Base-by-base conservation (phyloP, 2,329 filamentous ascomycete species). In the Nemania diffusa region DNA sequence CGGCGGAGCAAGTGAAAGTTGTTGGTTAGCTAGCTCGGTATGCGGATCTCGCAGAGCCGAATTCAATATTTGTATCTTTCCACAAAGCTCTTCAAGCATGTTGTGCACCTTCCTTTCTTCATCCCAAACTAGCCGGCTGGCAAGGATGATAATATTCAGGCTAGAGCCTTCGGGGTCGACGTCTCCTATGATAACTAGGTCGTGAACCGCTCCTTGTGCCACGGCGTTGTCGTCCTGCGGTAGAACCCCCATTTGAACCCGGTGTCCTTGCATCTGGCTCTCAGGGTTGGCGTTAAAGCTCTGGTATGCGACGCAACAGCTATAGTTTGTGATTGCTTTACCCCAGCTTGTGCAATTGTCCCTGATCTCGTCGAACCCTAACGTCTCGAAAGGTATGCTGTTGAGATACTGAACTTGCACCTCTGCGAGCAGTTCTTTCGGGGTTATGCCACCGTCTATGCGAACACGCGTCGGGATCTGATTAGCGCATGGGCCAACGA, bases 321-420 rank as follows among this genome's bases (percentile, higher is more conserved):
- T 27, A 44, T 53, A 68, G 44, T 61, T 64, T 8, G 22, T 62
- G 13, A 50, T 34, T 13, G 22, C 15, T 17, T 56, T 57, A 13
- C 42, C 32, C 65, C 65, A 68, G 13, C n/a, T 58, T 17, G 65
- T 64, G 61, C 65, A 68, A 29, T 68, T 51, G 1, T 68, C 32
- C 46, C 44, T 68, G 65, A 68, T 52, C 44, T 68, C 65, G 26
- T 68, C 65, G 37, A 68, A 64, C 29, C 62, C 65, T 20, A 68
- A 56, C 3, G 61, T 68, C 52, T 68, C 65, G 37, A 68, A 68
- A 20, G 60, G 60, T 50, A 68, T 42, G 46, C 65, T 68, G 52
- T 59, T 53, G 37, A 68, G 15, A 42, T 64, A 68, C 46, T 68
- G 65, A 27, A 48, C 60, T 44, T 68, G 65, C 22, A 62, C 42